Base-by-base conservation (phyloP, 768 basidiomycete genomes). In the Phylloporus sp. region DNA sequence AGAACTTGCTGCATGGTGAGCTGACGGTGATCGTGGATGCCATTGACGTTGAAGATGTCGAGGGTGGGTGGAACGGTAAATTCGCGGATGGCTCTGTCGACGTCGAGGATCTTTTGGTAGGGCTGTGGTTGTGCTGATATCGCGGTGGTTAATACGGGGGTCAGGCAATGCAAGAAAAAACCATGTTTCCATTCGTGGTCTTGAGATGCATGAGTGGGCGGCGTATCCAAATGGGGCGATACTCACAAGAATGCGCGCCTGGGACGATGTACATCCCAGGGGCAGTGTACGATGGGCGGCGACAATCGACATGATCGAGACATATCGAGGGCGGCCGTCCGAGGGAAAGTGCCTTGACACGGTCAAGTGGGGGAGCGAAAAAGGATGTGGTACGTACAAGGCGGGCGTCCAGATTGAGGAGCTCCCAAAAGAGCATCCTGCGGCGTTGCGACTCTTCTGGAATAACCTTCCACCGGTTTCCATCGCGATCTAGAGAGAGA, bases 371-470 rank as follows among this genome's bases (percentile, higher is more conserved):
- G 5, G 8, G 48, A 23, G 28, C 53, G 22, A 64, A 55, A 53
- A 58, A 47, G 55, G 47, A 52, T 29, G 58, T 10, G 31, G 44
- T 53, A 57, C 85, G 73, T 77, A 87, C 84, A 38, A 85, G 74
- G 52, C 84, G 82, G 43, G 72, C 70, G 59, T 88, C 86, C 66
- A 87, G 70, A 63, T 84, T 82, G 47, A 87, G 73, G 57, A 88
- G 71, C 65, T 87, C 85, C 86, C 86, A 88, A 63, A 87, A 84
- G 40, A 88, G 76, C 45, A 80, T 78, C 41, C 82, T 74, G 42
- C 85, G 82, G 57, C 80, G 80, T 60, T 88, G 85, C 36, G 83
- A 75, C 62, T 86, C 86, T 64, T 88, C 85, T 40, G 85, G 86
- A 29, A 86, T 82, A 40, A 80, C 73, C 62, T 84, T 84, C 54